Base-by-base conservation (phyloP, 345 rosid genomes). In the Linum usitatissimum region DNA sequence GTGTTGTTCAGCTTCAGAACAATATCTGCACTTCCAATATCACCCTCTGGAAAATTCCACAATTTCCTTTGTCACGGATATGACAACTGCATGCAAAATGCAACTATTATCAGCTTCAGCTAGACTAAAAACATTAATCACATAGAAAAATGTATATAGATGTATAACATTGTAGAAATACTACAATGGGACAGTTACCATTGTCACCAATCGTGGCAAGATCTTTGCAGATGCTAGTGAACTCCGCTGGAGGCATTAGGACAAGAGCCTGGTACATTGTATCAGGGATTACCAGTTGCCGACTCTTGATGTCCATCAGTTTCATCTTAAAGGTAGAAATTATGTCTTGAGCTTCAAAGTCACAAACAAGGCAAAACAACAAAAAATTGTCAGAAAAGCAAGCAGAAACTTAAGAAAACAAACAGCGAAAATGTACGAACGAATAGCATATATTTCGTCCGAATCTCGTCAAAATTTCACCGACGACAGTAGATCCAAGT, bases 241-340 rank as follows among this genome's bases (percentile, higher is more conserved):
- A 94, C 61, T 94, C 99, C 62, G 80, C 71, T 1, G 99, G 88
- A 5, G 99, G 99, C 99, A 94, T 94, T 68, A 76, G 77, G 40
- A 94, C 97, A 66, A 94, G 90, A 3, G 99, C 90, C 15, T 90
- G 97, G 65, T 90, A 94, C 65, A 90, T 96, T 21, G 97, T 97
- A 66, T 90, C 99, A 5, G 97, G 99, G 57, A 93, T 93, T 5
- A 97, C 99, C 28, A 94, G 86, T 68, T 94, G 99, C 81, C 90
- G 97, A 28, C 96, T 87, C 63, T 90, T 97, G 2, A 94, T 90
- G 79, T 90, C 97, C 99, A 94, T 94, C 75, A 94, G 76, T 65
- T 88, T 94, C 99, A 94, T 90, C 84, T 93, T 97, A 64, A 90
- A 93, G 53, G 90, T 97, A 0, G 99, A 83, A 65, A 93, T 93